These are phyloP conservation scores for Alternaria sp. DNA, from an alignment of 2,329 filamentous ascomycete species.

Conservation along the genomic window DNA sequence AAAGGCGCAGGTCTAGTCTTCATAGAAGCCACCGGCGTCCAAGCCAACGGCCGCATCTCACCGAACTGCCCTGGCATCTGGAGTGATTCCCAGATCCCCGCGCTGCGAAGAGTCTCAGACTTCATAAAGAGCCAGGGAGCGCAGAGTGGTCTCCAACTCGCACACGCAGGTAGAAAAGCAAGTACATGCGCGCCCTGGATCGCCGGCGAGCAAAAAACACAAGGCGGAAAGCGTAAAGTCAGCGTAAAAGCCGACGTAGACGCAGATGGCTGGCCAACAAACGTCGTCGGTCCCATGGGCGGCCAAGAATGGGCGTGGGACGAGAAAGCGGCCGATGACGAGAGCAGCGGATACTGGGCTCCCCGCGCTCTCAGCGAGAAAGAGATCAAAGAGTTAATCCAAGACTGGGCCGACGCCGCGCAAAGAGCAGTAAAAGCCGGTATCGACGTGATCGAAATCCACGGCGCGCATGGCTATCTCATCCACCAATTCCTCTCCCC, in stretches of 20 bases:
- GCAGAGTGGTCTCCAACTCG: conserved; percentile 42
- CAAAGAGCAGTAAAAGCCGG: conserved; percentile 45
- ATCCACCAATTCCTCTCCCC: conserved; percentile 51
- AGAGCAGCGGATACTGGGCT: conserved; percentile 44
- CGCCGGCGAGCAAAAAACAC: conserved; percentile 19
- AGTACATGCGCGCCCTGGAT: conserved; percentile 45
- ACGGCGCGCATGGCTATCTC: conserved; percentile 52
- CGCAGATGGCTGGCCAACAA: conserved; percentile 43
- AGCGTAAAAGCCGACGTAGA: conserved; percentile 35
- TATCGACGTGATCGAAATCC: conserved; percentile 52
- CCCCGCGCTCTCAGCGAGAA: conserved; percentile 45
- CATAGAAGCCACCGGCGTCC: conserved; percentile 47
- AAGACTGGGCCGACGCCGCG: conserved; percentile 50
- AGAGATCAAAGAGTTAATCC: conserved; percentile 49
- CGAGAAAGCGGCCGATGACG: conserved; percentile 35
- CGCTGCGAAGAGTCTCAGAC: conserved; percentile 39
- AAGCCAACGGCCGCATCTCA: conserved; percentile 43
- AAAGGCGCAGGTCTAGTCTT: conserved; percentile 46
- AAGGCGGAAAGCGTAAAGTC: conserved; percentile 31
- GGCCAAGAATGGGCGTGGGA: conserved; percentile 51
- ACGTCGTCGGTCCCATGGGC: conserved; percentile 48
- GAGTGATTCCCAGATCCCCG: conserved; percentile 46
- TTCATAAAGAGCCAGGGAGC: conserved; percentile 45
- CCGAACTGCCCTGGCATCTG: conserved; percentile 48
- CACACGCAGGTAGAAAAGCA: conserved; percentile 45